Percentiles rank a stretch among this genome's conserved stretches.
phyloP scores from a whole-genome alignment of 495 filamentous ascomycete genomes.

The Annulohypoxylon maeteangense region DNA sequence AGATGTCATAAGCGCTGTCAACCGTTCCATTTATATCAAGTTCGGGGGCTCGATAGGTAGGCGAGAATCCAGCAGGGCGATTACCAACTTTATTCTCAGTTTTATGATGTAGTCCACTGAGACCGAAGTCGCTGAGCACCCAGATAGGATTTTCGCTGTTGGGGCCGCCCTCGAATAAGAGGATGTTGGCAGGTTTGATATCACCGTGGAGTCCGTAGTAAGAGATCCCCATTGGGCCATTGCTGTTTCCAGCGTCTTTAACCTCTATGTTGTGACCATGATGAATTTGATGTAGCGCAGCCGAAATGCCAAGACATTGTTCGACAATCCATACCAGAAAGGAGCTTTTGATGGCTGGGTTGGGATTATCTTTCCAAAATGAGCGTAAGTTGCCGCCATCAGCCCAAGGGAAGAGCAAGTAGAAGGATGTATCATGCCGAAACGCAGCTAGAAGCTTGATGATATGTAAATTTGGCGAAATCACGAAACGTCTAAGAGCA shows the following conservation, averaged over 20 bases:
- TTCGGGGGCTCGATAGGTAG: slow-evolving; percentile 37
- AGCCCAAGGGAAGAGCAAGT: slow-evolving; percentile 44
- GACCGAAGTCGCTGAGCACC: slow-evolving; percentile 18
- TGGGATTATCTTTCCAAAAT: slow-evolving; percentile 33
- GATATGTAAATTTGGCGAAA: slow-evolving; percentile 6
- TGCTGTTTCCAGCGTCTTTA: neutral
- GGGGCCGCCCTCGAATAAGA: neutral
- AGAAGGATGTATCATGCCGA: slow-evolving; percentile 27
- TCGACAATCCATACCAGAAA: slow-evolving; percentile 20
- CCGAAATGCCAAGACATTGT: slow-evolving; percentile 33
- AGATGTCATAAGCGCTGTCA: slow-evolving; percentile 39
- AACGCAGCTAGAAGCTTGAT: slow-evolving; percentile 34
- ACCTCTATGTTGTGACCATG: neutral
- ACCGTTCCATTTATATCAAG: slow-evolving; percentile 27
- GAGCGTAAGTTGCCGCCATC: slow-evolving; percentile 34
- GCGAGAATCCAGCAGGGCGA: slow-evolving; percentile 18
- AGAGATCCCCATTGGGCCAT: neutral
- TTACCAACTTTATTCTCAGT: neutral
- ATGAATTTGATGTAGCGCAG: slow-evolving; percentile 34
- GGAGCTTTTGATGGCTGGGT: slow-evolving; percentile 3
- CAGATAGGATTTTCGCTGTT: neutral
- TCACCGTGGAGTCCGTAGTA: slow-evolving; percentile 39
- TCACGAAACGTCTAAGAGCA: slow-evolving; percentile 9
- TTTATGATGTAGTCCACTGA: neutral
- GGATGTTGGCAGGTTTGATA: slow-evolving; percentile 38